Base-by-base conservation (phyloP, 2,329 filamentous ascomycete genomes). In the Colletotrichum simmondsii region DNA sequence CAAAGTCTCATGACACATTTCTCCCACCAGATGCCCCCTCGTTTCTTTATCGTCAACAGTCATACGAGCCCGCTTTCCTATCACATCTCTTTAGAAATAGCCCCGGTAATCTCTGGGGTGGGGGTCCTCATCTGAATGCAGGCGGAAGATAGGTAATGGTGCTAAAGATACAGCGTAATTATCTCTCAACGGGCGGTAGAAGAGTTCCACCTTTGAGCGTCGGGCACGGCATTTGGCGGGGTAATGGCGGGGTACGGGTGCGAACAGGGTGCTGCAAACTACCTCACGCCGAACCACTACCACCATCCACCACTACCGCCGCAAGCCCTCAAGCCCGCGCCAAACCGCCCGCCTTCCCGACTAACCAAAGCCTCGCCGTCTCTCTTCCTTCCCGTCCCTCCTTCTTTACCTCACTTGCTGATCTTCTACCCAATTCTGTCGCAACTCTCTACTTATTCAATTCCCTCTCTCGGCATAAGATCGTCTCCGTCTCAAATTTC, bases 191-290 rank as follows among this genome's bases (percentile, higher is more conserved):
- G 52, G 54, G 52, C 68, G 53, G 53, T 59, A 53, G 24, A 26
- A 58, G 37, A 35, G 63, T 56, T 61, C 72, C 71, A 73, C 71
- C 71, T 30, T 65, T 52, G 56, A 67, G 54, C 56, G 46, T 72
- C 60, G 66, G 66, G 54, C 56, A 61, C 64, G 64, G 60, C 59
- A 68, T 72, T 68, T 74, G 72, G 69, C 72, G 72, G 72, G 72
- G 72, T 74, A 72, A 74, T 74, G 72, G 72, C 72, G 72, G 72
- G 72, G 72, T 74, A 74, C 28, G 71, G 42, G 56, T 61, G 64
- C 59, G 67, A 73, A 68, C 68, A 32, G 54, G 30, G 68, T 69
- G 64, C 60, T 68, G 61, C 54, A 65, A 53, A 54, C 67, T 61
- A 65, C 61, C 61, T 70, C 61, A 49, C 14, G n/a, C 62, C 28